A percentile compares a stretch with the other conserved stretches of the same genome.
Evolutionary conservation across 1,139 yeast genomes (phyloP).

Genomic region (Groenewaldozyma auringiensis): DNA sequence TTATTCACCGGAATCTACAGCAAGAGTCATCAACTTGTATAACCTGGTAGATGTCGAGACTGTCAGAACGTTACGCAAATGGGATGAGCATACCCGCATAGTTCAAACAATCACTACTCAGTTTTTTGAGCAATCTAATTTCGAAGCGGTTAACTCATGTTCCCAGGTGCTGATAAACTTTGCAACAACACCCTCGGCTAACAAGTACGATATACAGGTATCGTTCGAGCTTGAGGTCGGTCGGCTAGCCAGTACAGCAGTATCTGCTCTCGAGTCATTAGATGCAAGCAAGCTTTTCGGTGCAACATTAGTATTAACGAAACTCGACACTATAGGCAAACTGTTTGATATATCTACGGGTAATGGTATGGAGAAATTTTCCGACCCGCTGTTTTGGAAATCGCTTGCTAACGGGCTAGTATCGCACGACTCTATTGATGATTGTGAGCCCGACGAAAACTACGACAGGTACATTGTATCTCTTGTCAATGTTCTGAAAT

Average conservation of each 20-base stretch:
- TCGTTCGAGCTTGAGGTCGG: not conserved
- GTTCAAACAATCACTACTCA: constrained; percentile 13
- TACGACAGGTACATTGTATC: not conserved
- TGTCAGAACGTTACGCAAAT: constrained; percentile 11
- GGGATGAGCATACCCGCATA: not conserved
- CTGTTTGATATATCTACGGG: not conserved
- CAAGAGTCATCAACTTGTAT: constrained; percentile 22
- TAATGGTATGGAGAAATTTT: not conserved
- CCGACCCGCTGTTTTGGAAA: not conserved
- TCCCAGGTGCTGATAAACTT: constrained; percentile 13
- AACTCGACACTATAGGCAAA: not conserved
- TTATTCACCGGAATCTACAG: constrained; percentile 22
- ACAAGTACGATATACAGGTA: not conserved
- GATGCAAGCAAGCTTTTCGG: not conserved
- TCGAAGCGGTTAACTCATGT: constrained; percentile 18
- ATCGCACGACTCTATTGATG: not conserved
- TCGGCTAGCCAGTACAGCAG: not conserved
- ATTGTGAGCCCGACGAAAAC: not conserved
- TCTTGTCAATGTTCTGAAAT: not conserved
- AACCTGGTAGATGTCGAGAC: constrained; percentile 24
- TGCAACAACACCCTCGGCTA: not conserved
- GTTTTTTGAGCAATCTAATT: constrained; percentile 18
- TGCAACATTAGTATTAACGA: not conserved
- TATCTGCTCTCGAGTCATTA: not conserved
- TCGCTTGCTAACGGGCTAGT: not conserved